Evolutionary conservation across 2,329 filamentous ascomycete species (phyloP), one percentile per base, ranked within the genome.

Genomic region (Pseudomassariella vexata): DNA sequence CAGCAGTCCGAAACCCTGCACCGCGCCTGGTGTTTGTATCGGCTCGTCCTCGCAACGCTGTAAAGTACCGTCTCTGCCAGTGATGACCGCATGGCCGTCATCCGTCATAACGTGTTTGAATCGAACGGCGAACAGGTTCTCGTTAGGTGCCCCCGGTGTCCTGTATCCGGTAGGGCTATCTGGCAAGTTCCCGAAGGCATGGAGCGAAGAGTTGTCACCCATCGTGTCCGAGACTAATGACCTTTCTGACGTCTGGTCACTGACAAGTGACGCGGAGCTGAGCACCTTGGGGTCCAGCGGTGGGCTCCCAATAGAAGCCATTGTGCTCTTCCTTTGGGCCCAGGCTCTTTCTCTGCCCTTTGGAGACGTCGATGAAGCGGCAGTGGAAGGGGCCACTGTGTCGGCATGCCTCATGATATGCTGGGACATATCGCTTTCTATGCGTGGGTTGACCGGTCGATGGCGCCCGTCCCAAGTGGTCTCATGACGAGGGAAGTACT

Each of bases 11-110:
- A 94, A 95, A 1, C 75, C 70, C 53, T 95, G 88, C 1, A 89
- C 62, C 2, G 85, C 84, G 20, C 87, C 87, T 1, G 88, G 88
- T 1, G 87, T 82, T 43, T 90, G 86, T 17, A 95, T 94, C 0
- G 88, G 87, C 48, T 95, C 88, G 48, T 95, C 88, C 55, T 95
- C 88, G 50, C 88, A 95, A 32, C 78, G 73, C 51, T 94, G 84
- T 26, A 92, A 61, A 1, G 70, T 75, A 2, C 78, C 81, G 32
- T 86, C 79, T 34, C 82, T 72, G 5, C 87, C 87, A 1, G 85
- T 92, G 33, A 94, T 85, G 19, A 94, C 74, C 17, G 82, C 78
- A 59, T 95, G 86, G 0, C 87, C 87, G 11, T 79, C 82, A 3
- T 84, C 77, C 0, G 84, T 88, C 17, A 82, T 63, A 4, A 84